Base-by-base conservation (phyloP, 306 rosid genomes). In the Quillaja saponaria region DNA sequence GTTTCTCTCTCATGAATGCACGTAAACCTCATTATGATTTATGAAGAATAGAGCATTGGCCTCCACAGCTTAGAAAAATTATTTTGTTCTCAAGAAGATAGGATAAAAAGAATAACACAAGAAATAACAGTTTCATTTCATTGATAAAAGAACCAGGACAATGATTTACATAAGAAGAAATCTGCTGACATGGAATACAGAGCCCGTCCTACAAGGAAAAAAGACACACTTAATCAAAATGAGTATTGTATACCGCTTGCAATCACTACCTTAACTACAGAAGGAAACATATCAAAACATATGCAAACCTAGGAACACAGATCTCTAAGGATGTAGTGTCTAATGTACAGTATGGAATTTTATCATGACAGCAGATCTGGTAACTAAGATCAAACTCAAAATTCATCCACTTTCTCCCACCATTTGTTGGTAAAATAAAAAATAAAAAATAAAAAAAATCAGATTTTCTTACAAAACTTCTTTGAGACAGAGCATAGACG, bases 311-410 rank as follows among this genome's bases (percentile, higher is more conserved):
- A 47, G 37, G 46, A 70, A 61, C 53, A 8, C 38, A 61, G 52
- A n/a, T 58, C 50, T 35, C 40, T 7, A 18, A 62, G 67, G 50
- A 17, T 49, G 45, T 19, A 45, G 59, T 42, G 68, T 48, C 42
- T 3, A 66, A 52, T 67, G 74, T 78, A 69, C 69, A 67, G 68
- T 58, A 50, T 66, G 66, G 63, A 80, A 55, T 18, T 33, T 62
- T 52, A 62, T 66, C 64, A 58, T 13, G 19, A 34, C 72, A 64
- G 63, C n/a, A 61, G 78, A 72, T 48, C 61, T 13, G 57, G 71
- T 55, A 58, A 62, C 57, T 8, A 64, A 70, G 63, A 68, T 53
- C 34, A 68, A 58, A 49, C 31, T 58, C 37, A 40, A 49, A 54
- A 72, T 16, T 63, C 50, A 68, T 69, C 58, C 42, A 16, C 46